A percentile compares a stretch with the other conserved stretches of the same genome.
Evolutionary conservation across 495 filamentous ascomycete genomes (phyloP).

Genomic region (Xylaria palmicola): DNA sequence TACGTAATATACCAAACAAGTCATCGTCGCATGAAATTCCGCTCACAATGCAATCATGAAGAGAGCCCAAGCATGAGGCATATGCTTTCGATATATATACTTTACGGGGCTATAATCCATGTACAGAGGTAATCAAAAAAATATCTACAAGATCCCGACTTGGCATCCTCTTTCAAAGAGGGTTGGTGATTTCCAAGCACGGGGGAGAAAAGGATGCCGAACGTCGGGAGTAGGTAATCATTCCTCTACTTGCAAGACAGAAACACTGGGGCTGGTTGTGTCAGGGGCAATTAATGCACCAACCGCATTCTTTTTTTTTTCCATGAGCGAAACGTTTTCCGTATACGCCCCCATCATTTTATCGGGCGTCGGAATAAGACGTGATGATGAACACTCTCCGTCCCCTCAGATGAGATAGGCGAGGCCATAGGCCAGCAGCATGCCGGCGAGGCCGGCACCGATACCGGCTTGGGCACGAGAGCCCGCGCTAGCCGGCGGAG

Average conservation of each 20-base stretch:
- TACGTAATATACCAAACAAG: no score
- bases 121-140: slow-evolving; percentile 9
- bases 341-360: neutral
- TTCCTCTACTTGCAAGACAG: neutral
- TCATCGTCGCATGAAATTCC: no score
- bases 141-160: slow-evolving; percentile 11
- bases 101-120: neutral
- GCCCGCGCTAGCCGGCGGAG: slow-evolving; percentile 14
- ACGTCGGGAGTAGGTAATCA: no score
- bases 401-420: slow-evolving; percentile 26
- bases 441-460: slow-evolving; percentile 20
- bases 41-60: neutral
- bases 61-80: neutral
- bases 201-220: neutral
- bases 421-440: slow-evolving; percentile 21
- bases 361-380: neutral
- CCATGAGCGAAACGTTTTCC: neutral
- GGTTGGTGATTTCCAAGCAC: neutral
- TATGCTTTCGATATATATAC: neutral
- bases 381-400: neutral
- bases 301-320: neutral
- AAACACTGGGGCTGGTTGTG: neutral
- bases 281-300: neutral
- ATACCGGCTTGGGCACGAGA: slow-evolving; percentile 16
- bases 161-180: neutral